Conservation (phyloP, 805 yeast genomes). For the Komagataella ulmi region DNA sequence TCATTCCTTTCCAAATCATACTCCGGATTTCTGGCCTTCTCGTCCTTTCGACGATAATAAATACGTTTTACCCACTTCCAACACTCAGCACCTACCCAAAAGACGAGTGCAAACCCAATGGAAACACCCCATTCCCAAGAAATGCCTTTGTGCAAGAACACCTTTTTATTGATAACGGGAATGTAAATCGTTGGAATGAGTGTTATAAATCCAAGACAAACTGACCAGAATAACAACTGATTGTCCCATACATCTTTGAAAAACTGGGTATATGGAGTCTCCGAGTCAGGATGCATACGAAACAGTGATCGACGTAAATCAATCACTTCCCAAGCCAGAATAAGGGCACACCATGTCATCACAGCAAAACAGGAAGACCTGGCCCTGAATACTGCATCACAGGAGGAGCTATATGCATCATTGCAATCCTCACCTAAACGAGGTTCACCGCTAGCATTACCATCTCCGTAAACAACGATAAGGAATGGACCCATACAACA, state of each 20-base stretch:
- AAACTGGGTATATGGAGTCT: constrained; percentile 45
- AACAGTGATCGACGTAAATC: constrained; percentile 61
- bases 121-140: constrained; percentile 76
- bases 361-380: constrained; percentile 69
- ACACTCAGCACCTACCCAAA: constrained; percentile 46
- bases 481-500: constrained; percentile 58
- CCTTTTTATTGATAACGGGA: constrained; percentile 73
- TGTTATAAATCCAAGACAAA: constrained; percentile 52
- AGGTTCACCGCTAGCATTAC: constrained; percentile 30
- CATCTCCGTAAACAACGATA: constrained; percentile 52
- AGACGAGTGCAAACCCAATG: constrained; percentile 42
- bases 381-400: constrained; percentile 57
- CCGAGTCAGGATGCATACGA: constrained; percentile 53
- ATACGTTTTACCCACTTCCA: constrained; percentile 58
- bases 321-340: constrained; percentile 77
- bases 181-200: constrained; percentile 78
- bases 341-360: constrained; percentile 78
- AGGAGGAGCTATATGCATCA: constrained; percentile 26
- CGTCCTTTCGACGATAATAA: constrained; percentile 25
- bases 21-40: constrained; percentile 42
- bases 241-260: constrained; percentile 58
- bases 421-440: constrained; percentile 53
- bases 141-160: constrained; percentile 61
- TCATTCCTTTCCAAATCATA: constrained; percentile 47
- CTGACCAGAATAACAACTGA: constrained; percentile 73